Conservation (phyloP, 2,329 filamentous ascomycete species). For the Diplodia sapinea region DNA sequence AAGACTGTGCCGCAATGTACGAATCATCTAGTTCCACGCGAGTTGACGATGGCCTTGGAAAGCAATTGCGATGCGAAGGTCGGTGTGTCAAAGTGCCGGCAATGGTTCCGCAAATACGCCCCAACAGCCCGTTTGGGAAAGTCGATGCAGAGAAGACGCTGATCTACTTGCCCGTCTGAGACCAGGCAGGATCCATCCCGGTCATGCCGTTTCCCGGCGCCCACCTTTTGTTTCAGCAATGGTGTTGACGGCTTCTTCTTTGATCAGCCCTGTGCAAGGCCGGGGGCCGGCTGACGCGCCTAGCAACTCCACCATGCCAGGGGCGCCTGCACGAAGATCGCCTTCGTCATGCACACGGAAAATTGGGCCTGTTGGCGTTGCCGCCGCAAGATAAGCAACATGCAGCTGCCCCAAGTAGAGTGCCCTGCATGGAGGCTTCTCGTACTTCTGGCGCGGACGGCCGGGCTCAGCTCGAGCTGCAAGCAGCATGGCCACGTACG, state of each 20-base stretch:
- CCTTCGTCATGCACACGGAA: neutral
- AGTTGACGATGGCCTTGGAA: neutral
- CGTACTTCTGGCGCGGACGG: neutral
- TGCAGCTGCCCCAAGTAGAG: no score
- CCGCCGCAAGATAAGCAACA: neutral
- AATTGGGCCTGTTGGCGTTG: neutral
- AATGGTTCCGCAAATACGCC: constrained; percentile 6
- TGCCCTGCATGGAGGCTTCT: neutral
- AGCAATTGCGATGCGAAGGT: neutral
- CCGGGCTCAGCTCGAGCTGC: neutral
- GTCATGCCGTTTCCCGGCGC: neutral
- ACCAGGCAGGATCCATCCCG: constrained; percentile 12
- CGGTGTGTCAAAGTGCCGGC: neutral
- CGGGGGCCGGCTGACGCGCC: constrained; percentile 9
- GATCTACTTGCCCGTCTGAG: constrained; percentile 28
- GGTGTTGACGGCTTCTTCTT: neutral
- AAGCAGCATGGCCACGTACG: neutral
- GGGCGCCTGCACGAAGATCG: constrained; percentile 19
- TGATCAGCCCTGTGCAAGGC: neutral
- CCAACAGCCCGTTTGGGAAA: constrained; percentile 17
- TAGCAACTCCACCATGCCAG: constrained; percentile 11
- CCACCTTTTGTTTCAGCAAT: neutral
- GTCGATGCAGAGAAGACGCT: constrained; percentile 11
- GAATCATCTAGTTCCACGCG: no score
- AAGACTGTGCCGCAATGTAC: neutral